A percentile compares a stretch with the other conserved stretches of the same genome.
These are phyloP conservation scores for Lonicera japonica DNA, from an alignment of 129 eudicot genomes.

Conservation along the genomic window DNA sequence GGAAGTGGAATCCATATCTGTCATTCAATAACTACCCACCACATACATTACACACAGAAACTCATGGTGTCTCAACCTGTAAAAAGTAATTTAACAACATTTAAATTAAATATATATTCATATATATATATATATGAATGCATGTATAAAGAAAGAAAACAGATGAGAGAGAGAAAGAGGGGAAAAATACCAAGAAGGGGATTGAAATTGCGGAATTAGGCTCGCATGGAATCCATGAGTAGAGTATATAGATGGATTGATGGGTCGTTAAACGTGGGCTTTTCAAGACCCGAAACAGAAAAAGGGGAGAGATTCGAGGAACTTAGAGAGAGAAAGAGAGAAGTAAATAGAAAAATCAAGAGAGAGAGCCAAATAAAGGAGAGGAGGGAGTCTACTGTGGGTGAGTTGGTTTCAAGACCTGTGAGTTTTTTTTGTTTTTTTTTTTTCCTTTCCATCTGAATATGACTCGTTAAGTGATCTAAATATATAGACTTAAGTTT, in stretches of 20 bases:
- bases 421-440: no score
- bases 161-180: slow-evolving; percentile 9
- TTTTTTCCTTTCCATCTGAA: no score
- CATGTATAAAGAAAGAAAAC: no score
- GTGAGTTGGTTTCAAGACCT: no score
- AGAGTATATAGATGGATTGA: no score
- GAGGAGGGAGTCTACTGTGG: background rate
- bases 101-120: background rate
- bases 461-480: no score
- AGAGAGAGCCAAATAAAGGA: background rate
- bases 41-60: slow-evolving; percentile 30
- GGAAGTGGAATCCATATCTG: slow-evolving; percentile 39
- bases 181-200: slow-evolving; percentile 12
- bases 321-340: background rate
- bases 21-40: slow-evolving; percentile 20
- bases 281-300: slow-evolving; percentile 28
- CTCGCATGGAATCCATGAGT: slow-evolving; percentile 34
- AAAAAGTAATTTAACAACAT: slow-evolving; percentile 11
- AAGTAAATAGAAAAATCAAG: background rate
- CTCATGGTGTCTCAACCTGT: slow-evolving; percentile 21
- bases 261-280: slow-evolving; percentile 43
- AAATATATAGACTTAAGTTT: no score
- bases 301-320: slow-evolving; percentile 3
- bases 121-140: slow-evolving; percentile 8
- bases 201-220: slow-evolving; percentile 9